Conservation (phyloP, 257 asterid genomes). For the Rhazya stricta region DNA sequence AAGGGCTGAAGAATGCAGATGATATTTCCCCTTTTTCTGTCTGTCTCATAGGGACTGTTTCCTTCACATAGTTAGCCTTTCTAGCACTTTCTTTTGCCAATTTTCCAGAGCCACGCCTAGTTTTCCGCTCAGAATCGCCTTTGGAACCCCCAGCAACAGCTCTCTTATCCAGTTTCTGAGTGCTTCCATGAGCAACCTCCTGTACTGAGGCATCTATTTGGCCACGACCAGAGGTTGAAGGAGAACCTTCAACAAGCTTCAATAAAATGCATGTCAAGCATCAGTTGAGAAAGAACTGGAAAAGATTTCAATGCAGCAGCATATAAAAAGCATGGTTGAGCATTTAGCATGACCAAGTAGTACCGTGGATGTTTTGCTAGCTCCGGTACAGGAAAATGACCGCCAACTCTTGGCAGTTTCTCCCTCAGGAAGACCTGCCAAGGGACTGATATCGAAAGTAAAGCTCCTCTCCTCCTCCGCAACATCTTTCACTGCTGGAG, state of each 20-base stretch:
- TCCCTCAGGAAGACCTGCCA: constrained; percentile 42
- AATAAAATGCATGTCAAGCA: constrained; percentile 19
- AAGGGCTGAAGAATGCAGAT: constrained; percentile 38
- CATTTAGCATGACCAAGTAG: constrained; percentile 13
- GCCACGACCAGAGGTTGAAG: constrained; percentile 38
- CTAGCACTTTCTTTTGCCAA: constrained; percentile 58
- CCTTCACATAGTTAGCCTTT: constrained; percentile 53
- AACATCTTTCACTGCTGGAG: constrained; percentile 33
- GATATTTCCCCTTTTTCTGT: constrained; percentile 45
- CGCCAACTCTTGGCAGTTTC: constrained; percentile 34
- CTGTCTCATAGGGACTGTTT: constrained; percentile 44
- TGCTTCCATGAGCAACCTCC: constrained; percentile 43
- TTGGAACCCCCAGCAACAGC: constrained; percentile 38
- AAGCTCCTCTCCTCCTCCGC: constrained; percentile 50
- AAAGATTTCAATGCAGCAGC: not conserved
- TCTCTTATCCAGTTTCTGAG: constrained; percentile 35
- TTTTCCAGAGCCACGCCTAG: constrained; percentile 64
- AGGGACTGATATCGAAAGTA: constrained; percentile 51
- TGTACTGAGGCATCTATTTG: constrained; percentile 38
- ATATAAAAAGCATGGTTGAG: not conserved
- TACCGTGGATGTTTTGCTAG: constrained; percentile 52
- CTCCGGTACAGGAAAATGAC: constrained; percentile 40
- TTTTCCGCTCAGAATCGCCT: constrained; percentile 54
- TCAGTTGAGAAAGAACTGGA: constrained; percentile 4
- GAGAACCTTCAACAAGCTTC: constrained; percentile 55